These are phyloP conservation scores for Brassica napus DNA, from an alignment of 345 rosid genomes.

Conservation along the genomic window Da-Ae NC_063447.1:1342001-1342500, in stretches of 20 bases:
- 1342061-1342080: not conserved
- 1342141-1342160: not conserved
- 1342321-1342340: constrained; percentile 34
- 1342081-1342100: not conserved
- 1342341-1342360: constrained; percentile 5
- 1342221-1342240: constrained; percentile 2
- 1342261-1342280: constrained; percentile 30
- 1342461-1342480: not conserved
- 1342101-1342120: not conserved
- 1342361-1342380: constrained; percentile 25
- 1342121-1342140: not conserved
- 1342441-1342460: not conserved
- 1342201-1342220: not conserved
- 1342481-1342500: not conserved
- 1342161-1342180: not conserved
- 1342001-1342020: constrained; percentile 22
- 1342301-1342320: constrained; percentile 22
- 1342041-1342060: not conserved
- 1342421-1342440: not conserved
- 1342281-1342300: constrained; percentile 28
- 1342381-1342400: not conserved
- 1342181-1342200: not conserved
- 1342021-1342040: not conserved
- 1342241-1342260: constrained; percentile 7
- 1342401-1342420: not conserved